Percentiles rank a stretch among this genome's conserved stretches.
Conservation (phyloP, 441 rosid species). For the Populus hybrid region DNA sequence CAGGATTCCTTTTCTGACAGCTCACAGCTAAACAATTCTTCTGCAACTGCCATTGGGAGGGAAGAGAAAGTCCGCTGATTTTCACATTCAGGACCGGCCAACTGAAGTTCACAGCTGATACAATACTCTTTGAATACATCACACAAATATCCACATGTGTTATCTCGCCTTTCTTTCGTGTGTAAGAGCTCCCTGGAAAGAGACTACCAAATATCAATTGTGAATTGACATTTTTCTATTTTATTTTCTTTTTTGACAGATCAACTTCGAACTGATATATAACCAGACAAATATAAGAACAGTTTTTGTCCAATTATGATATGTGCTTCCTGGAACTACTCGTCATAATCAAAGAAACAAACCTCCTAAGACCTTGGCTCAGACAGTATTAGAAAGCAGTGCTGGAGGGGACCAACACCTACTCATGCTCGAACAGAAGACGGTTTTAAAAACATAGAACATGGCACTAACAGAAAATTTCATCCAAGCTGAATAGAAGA, state of each 20-base stretch:
- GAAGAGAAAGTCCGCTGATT: constrained; percentile 46
- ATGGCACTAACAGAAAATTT: not conserved
- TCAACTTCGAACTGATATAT: not conserved
- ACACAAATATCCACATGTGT: constrained; percentile 49
- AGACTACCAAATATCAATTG: constrained; percentile 3
- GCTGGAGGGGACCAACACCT: not conserved
- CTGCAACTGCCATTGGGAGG: constrained; percentile 51
- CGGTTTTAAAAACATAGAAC: not conserved
- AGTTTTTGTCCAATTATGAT: not conserved
- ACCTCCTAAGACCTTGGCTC: not conserved
- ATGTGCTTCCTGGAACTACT: not conserved
- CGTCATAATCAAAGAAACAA: not conserved
- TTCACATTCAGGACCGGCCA: constrained; percentile 72
- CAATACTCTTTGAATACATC: constrained; percentile 60
- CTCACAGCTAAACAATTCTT: constrained; percentile 51
- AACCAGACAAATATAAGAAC: not conserved
- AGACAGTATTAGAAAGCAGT: not conserved
- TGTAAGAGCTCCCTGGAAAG: constrained; percentile 69
- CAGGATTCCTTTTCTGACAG: constrained; percentile 40
- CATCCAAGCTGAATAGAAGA: not conserved
- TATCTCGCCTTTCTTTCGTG: constrained; percentile 51
- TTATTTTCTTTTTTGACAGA: not conserved
- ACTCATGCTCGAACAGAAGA: not conserved
- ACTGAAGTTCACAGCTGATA: constrained; percentile 67
- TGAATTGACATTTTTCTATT: not conserved